phyloP scores from a whole-genome alignment of 202 grass and related monocot species.

The Schoenoplectus triqueter region DNA sequence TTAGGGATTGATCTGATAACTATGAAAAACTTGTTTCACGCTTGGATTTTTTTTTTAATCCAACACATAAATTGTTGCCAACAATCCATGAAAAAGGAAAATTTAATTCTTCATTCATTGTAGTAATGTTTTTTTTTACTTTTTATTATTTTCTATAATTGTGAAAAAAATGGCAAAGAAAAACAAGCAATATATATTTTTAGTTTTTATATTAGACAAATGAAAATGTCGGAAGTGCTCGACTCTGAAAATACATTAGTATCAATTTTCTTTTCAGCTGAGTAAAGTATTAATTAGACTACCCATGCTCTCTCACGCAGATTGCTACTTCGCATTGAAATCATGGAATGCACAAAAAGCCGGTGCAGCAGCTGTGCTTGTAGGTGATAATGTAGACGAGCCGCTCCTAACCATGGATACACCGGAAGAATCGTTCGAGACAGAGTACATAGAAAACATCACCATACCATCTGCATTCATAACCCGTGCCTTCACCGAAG shows the following conservation, averaged over 20 bases:
- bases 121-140: not conserved
- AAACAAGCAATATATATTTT: not conserved
- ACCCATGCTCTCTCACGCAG: constrained; percentile 33
- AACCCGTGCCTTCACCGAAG: constrained; percentile 45
- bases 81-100: not conserved
- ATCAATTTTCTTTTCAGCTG: not conserved
- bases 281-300: not conserved
- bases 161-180: no score
- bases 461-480: constrained; percentile 78
- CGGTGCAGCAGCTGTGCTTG: constrained; percentile 77
- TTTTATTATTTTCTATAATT: not conserved
- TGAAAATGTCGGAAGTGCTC: not conserved
- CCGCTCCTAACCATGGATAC: constrained; percentile 83
- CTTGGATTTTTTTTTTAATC: not conserved
- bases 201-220: constrained; percentile 3
- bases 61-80: not conserved
- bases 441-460: constrained; percentile 68
- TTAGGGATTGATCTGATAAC: not conserved
- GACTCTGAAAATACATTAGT: not conserved
- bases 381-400: constrained; percentile 70
- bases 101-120: not conserved
- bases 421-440: constrained; percentile 60
- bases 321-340: constrained; percentile 95
- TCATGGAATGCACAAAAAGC: constrained; percentile 84
- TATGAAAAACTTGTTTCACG: not conserved